Base-by-base conservation (phyloP, 345 rosid genomes). In the Arabidopsis suecica region DNA sequence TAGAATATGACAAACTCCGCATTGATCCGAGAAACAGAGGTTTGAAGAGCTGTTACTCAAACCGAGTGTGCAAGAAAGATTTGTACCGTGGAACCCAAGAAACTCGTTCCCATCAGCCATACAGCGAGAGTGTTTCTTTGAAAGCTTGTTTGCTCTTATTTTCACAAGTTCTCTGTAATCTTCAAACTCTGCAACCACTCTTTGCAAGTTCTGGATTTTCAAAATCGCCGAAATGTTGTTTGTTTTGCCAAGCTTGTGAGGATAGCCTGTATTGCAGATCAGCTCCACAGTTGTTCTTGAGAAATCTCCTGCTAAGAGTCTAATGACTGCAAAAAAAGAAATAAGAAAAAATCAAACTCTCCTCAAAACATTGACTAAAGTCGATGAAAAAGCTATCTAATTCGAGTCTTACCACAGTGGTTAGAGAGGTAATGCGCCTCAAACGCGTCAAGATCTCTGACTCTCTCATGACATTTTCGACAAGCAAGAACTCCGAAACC, bases 91-190 rank as follows among this genome's bases (percentile, higher is more conserved):
- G 76, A 90, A 92, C 32, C 92, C 85, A 54, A 88, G 78, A 6
- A 89, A 82, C 83, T 86, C 93, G 38, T 89, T 92, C 11, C 96
- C 98, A 68, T 90, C 98, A 0, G 93, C 97, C 41, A 83, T 55
- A 72, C 88, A 86, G 0, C 97, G 93, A 12, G 93, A 80, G 50
- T 93, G 88, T 68, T 80, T 82, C 71, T 81, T 83, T 2, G 80
- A 28, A 28, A 79, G 77, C 77, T 83, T 89, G 79, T 61, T 85
- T 2, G 93, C 89, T 73, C 82, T 79, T 30, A 78, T 74, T 53
- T 84, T 92, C 28, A 88, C 91, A 42, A 74, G 54, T 55, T 85
- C 91, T 76, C 96, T 83, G 47, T 86, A 80, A 45, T 86, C 85
- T 65, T 90, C 96, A 45, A 90, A 93, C 38, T 72, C 80, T 54